Conservation (phyloP, 2,329 filamentous ascomycete species). For the Emmonsiellopsis sp. region DNA sequence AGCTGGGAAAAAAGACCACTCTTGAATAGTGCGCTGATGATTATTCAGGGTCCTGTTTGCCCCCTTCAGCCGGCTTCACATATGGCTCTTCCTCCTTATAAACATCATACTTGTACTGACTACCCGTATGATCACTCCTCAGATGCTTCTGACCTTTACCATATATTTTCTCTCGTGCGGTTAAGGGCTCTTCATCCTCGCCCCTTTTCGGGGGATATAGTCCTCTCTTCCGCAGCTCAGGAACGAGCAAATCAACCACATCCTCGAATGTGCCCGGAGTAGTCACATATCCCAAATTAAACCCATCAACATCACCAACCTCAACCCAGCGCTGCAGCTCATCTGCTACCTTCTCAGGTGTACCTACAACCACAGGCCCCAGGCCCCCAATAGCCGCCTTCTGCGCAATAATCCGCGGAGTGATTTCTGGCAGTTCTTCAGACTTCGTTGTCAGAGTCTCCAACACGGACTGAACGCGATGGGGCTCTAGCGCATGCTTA, state of each 20-base stretch:
- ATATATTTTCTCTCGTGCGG: constrained; percentile 54
- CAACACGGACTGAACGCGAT: constrained; percentile 43
- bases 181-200: constrained; percentile 32
- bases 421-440: constrained; percentile 40
- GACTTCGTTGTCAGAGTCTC: constrained; percentile 43
- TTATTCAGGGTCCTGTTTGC: too few relatives aligned
- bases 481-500: constrained; percentile 46
- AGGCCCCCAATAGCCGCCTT: constrained; percentile 42
- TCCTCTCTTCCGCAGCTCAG: constrained; percentile 37
- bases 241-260: constrained; percentile 41
- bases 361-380: constrained; percentile 41
- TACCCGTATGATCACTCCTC: constrained; percentile 51
- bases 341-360: constrained; percentile 37
- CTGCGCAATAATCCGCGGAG: constrained; percentile 38
- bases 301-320: constrained; percentile 35
- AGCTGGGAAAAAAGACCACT: too few relatives aligned
- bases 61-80: constrained; percentile 6
- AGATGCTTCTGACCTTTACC: constrained; percentile 50
- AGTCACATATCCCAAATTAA: constrained; percentile 40
- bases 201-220: constrained; percentile 24
- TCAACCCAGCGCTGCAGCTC: constrained; percentile 40
- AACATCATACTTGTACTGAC: constrained; percentile 53
- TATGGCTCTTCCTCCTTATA: constrained; percentile 47
- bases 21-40: too few relatives aligned
- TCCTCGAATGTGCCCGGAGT: constrained; percentile 47